phyloP scores from a whole-genome alignment of 305 asterid species.

The Solanum hybrid region DNA sequence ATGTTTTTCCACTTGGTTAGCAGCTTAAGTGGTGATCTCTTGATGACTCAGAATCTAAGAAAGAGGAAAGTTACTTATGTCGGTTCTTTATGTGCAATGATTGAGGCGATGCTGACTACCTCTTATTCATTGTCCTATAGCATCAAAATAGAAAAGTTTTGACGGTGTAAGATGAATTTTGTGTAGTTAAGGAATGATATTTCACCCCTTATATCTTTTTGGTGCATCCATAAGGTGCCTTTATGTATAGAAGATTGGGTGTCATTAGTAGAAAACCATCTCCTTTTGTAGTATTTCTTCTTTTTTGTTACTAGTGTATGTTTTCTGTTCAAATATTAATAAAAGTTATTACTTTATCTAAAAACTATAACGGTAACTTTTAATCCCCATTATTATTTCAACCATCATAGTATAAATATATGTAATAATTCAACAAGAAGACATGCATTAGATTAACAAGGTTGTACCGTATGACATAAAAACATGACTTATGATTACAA shows the following conservation, averaged over 20 bases:
- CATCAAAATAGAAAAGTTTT: not conserved
- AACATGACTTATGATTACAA: not conserved
- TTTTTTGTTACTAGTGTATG: not conserved
- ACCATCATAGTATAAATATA: not conserved
- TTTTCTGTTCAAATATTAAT: not conserved
- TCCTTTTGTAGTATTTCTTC: not conserved
- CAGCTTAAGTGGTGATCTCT: not conserved
- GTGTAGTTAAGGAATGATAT: not conserved
- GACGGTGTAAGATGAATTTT: not conserved
- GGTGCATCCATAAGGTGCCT: not conserved
- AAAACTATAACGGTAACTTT: not conserved
- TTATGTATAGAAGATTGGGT: not conserved
- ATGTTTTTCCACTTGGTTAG: not conserved
- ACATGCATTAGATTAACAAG: not conserved
- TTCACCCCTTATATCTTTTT: not conserved
- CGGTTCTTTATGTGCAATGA: not conserved
- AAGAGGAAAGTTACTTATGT: not conserved
- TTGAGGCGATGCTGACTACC: not conserved
- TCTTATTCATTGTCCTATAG: not conserved
- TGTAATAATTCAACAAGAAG: not conserved
- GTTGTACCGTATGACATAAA: not conserved
- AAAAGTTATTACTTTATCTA: not conserved
- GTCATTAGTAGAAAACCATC: not conserved
- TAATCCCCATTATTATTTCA: not conserved
- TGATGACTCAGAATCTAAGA: not conserved